phyloP scores from a whole-genome alignment of 495 filamentous ascomycete genomes.

The Talaromyces wortmannii region DNA sequence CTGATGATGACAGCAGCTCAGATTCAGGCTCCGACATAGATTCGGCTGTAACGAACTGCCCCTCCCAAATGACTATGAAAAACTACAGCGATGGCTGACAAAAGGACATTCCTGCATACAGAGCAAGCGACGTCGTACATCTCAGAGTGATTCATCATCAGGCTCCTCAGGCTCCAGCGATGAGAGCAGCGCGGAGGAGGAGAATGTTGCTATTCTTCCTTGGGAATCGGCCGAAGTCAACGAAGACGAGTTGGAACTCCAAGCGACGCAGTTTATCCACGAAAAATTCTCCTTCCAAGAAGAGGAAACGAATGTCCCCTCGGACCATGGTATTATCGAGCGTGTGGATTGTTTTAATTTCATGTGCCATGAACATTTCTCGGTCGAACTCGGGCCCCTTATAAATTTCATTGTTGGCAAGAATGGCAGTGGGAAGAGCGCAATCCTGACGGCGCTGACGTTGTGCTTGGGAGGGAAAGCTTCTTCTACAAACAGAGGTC shows the following conservation, averaged over 20 bases:
- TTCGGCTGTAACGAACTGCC: neutral
- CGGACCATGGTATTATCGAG: constrained; percentile 80
- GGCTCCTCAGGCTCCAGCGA: constrained; percentile 5
- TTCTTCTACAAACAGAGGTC: constrained; percentile 91
- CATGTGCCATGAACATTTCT: constrained; percentile 84
- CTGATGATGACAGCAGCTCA: constrained; percentile 21
- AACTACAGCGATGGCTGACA: constrained; percentile 7
- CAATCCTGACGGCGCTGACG: constrained; percentile 89
- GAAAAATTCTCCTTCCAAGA: constrained; percentile 44
- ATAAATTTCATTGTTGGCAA: constrained; percentile 98
- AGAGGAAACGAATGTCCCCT: constrained; percentile 61
- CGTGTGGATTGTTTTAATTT: constrained; percentile 82
- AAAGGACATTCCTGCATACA: neutral
- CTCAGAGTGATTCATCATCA: constrained; percentile 13
- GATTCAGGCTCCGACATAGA: neutral
- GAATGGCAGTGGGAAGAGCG: constrained; percentile 98
- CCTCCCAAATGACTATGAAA: neutral
- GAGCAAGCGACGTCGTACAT: constrained; percentile 33
- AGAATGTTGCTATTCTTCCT: constrained; percentile 10
- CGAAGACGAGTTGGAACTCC: constrained; percentile 50
- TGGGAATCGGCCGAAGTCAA: constrained; percentile 32
- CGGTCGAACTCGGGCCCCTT: constrained; percentile 77
- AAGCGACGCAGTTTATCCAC: constrained; percentile 65
- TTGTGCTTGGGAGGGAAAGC: constrained; percentile 92
- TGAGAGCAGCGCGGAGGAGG: constrained; percentile 11